Conservation (phyloP, 768 basidiomycete genomes). For the Russula foetens region DNA sequence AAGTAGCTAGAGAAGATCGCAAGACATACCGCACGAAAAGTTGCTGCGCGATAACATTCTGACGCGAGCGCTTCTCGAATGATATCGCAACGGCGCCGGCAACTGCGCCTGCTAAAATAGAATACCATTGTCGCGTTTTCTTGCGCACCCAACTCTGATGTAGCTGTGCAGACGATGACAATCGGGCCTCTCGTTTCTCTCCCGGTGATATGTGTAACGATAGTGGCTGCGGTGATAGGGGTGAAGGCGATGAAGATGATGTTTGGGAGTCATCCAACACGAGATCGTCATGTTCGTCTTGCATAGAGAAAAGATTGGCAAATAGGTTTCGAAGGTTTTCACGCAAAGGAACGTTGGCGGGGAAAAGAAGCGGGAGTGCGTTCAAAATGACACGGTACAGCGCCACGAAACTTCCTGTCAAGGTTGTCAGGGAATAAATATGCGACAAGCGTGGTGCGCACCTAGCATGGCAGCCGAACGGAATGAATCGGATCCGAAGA, state of each 20-base stretch:
- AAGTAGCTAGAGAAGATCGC: neutral
- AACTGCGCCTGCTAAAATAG: constrained; percentile 67
- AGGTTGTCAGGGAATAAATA: neutral
- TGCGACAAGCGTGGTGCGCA: constrained; percentile 24
- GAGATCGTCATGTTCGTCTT: neutral
- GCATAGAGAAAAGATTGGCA: constrained; percentile 26
- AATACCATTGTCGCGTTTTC: constrained; percentile 68
- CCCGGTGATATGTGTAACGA: constrained; percentile 8
- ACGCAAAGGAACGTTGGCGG: constrained; percentile 25
- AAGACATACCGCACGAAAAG: constrained; percentile 74
- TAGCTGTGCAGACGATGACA: constrained; percentile 56
- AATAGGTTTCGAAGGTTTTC: constrained; percentile 19
- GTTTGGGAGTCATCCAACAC: constrained; percentile 24
- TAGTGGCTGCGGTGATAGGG: constrained; percentile 13
- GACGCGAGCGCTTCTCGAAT: constrained; percentile 63
- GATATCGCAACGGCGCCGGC: constrained; percentile 67
- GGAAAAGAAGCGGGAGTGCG: constrained; percentile 62
- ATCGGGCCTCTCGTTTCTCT: constrained; percentile 36
- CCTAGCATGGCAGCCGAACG: constrained; percentile 88
- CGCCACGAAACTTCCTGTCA: constrained; percentile 63
- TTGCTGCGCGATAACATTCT: constrained; percentile 72
- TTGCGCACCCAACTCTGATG: constrained; percentile 58
- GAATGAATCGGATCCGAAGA: constrained; percentile 77
- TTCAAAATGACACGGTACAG: constrained; percentile 78
- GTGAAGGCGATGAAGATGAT: constrained; percentile 20